Evolutionary conservation across 2,329 filamentous ascomycete species (phyloP).

Genomic region (Camptophora hylomeconis): DNA sequence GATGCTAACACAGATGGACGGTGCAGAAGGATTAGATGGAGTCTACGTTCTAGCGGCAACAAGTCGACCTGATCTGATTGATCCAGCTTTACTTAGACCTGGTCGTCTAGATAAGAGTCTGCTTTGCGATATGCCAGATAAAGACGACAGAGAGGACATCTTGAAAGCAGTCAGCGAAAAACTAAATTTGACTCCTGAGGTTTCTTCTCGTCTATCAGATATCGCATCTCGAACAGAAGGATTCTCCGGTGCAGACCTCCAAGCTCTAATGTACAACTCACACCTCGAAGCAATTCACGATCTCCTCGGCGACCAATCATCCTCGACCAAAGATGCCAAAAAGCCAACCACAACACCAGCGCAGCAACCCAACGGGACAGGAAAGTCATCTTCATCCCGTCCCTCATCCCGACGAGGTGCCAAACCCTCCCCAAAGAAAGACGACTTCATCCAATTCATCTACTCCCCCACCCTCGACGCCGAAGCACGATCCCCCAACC

Average conservation of each 20-base stretch:
- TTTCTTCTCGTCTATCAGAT: constrained; percentile 53
- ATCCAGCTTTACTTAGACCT: constrained; percentile 80
- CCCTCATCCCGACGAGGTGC: constrained; percentile 8
- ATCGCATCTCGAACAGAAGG: constrained; percentile 72
- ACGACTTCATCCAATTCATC: constrained; percentile 68
- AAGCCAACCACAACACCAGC: constrained; percentile 19
- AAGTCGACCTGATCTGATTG: constrained; percentile 83
- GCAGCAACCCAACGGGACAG: constrained; percentile 15
- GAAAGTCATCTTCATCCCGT: not conserved
- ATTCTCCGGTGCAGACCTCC: constrained; percentile 86
- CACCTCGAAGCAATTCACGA: constrained; percentile 96
- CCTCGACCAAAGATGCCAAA: constrained; percentile 20
- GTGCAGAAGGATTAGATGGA: constrained; percentile 83
- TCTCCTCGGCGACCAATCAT: constrained; percentile 49
- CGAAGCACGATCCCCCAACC: constrained; percentile 30
- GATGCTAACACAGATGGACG: constrained; percentile 96
- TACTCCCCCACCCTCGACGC: constrained; percentile 50
- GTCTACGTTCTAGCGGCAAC: constrained; percentile 96
- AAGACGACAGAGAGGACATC: constrained; percentile 77
- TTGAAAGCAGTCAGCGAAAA: constrained; percentile 72
- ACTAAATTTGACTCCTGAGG: constrained; percentile 56
- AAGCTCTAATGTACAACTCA: constrained; percentile 89
- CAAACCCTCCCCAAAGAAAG: constrained; percentile 23
- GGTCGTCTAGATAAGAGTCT: constrained; percentile 88
- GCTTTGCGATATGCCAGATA: constrained; percentile 73